Conservation (phyloP, 495 filamentous ascomycete species). For the Trichoderma parareesei region DNA sequence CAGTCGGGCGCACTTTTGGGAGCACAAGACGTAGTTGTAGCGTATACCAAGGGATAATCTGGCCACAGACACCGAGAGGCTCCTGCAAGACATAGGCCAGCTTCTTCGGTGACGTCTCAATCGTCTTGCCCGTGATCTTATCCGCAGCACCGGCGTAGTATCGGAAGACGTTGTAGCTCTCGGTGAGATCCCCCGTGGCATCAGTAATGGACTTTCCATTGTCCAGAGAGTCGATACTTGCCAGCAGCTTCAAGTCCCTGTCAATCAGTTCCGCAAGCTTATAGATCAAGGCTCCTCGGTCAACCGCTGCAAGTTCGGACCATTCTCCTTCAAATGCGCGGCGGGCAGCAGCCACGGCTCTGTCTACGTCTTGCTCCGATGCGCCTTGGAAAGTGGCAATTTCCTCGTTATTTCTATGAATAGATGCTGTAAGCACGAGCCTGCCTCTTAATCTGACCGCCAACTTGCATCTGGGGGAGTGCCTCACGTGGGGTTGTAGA, state of each 20-base stretch:
- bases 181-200: not conserved
- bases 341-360: constrained; percentile 13
- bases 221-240: constrained; percentile 27
- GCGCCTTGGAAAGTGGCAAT: constrained; percentile 2
- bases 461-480: not conserved
- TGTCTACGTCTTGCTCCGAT: constrained; percentile 49
- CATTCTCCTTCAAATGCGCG: constrained; percentile 17
- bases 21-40: not conserved
- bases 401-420: not conserved
- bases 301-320: constrained; percentile 31
- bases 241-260: constrained; percentile 23
- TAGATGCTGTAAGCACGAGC: not conserved
- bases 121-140: constrained; percentile 65
- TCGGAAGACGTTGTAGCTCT: constrained; percentile 32
- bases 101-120: constrained; percentile 14
- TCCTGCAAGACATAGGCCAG: constrained; percentile 50
- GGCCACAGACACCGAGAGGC: constrained; percentile 75
- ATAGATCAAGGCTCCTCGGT: constrained; percentile 27
- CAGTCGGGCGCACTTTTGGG: not conserved
- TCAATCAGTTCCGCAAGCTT: constrained; percentile 37
- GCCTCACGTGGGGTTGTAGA: not conserved
- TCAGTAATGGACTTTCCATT: constrained; percentile 18
- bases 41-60: constrained; percentile 86
- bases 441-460: not conserved
- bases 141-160: constrained; percentile 77